A percentile compares a stretch with the other conserved stretches of the same genome.
Conservation (phyloP, 2,329 filamentous ascomycete species). For the Fusarium dlaminii region DNA sequence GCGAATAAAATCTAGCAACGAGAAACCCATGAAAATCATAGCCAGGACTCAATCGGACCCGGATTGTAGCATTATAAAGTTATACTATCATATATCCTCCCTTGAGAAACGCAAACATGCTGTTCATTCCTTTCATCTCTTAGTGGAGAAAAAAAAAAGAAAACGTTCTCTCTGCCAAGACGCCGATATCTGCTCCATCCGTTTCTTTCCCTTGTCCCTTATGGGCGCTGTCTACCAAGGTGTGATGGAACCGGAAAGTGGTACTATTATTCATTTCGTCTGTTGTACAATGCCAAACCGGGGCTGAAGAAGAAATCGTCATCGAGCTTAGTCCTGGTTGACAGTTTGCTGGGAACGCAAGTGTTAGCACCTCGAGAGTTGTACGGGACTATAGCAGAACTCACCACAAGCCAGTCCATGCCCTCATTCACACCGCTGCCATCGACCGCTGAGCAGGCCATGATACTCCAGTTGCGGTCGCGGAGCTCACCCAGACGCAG, state of each 20-base stretch:
- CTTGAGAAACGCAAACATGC: slow-evolving; percentile 5
- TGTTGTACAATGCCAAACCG: slow-evolving; percentile 46
- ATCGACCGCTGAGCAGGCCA: slow-evolving; percentile 96
- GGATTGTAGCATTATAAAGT: slow-evolving; percentile 41
- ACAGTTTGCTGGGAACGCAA: slow-evolving; percentile 48
- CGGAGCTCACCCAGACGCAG: slow-evolving; percentile 88
- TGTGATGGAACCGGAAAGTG: slow-evolving; percentile 41
- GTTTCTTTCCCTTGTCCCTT: slow-evolving; percentile 15
- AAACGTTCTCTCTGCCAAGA: slow-evolving; percentile 26
- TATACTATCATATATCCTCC: slow-evolving; percentile 38
- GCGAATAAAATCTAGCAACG: neutral
- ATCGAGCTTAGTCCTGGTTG: slow-evolving; percentile 44
- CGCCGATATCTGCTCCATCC: slow-evolving; percentile 33
- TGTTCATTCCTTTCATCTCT: slow-evolving; percentile 8
- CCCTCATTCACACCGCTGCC: slow-evolving; percentile 94
- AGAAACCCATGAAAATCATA: slow-evolving; percentile 36
- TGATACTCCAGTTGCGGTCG: slow-evolving; percentile 99
- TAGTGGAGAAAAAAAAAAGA: neutral
- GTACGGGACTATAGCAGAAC: slow-evolving; percentile 39
- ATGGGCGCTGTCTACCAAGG: slow-evolving; percentile 42
- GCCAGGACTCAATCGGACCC: slow-evolving; percentile 32
- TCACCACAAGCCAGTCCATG: slow-evolving; percentile 98
- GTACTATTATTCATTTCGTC: slow-evolving; percentile 46
- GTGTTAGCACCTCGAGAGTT: slow-evolving; percentile 8
- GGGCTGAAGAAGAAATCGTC: slow-evolving; percentile 31